Conservation (phyloP, 1,284 basidiomycete species). For the Puccinia polysora region DNA sequence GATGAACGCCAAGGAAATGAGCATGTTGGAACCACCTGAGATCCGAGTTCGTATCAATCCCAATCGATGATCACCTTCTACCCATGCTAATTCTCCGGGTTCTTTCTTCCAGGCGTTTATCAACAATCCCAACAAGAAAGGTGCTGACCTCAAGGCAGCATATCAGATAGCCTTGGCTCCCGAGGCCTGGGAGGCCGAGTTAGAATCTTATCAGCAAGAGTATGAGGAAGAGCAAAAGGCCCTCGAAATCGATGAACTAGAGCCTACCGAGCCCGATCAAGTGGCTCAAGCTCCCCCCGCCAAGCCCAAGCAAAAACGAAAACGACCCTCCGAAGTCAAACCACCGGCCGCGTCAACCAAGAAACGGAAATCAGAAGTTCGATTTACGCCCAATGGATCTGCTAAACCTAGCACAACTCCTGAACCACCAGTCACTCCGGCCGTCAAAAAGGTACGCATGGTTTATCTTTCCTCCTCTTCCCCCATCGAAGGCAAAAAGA, state of each 20-base stretch:
- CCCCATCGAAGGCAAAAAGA: not conserved
- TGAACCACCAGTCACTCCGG: conserved; percentile 17
- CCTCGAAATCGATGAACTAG: conserved; percentile 43
- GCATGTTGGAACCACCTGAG: conserved; percentile 22
- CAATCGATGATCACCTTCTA: not conserved
- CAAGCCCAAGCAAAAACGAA: conserved; percentile 33
- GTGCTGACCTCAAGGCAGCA: conserved; percentile 44
- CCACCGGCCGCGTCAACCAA: conserved; percentile 15
- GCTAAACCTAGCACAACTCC: conserved; percentile 34
- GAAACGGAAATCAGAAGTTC: conserved; percentile 42
- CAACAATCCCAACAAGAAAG: conserved; percentile 45
- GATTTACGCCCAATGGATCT: conserved; percentile 15
- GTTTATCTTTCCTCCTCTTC: too few species aligned
- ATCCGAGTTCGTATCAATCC: conserved; percentile 18
- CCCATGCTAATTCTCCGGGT: not conserved
- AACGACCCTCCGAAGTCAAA: conserved; percentile 34
- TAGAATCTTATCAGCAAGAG: conserved; percentile 16
- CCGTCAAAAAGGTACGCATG: conserved; percentile 32
- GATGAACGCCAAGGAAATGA: conserved; percentile 44
- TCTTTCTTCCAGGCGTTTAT: conserved; percentile 42
- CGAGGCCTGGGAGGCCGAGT: conserved; percentile 44
- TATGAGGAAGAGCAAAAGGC: conserved; percentile 9
- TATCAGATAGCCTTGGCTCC: conserved; percentile 45
- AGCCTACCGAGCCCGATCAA: conserved; percentile 16
- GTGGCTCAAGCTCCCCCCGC: not conserved